Base-by-base conservation (phyloP, 108 stramenopile genomes). In the Cyclotella sp. region DNA sequence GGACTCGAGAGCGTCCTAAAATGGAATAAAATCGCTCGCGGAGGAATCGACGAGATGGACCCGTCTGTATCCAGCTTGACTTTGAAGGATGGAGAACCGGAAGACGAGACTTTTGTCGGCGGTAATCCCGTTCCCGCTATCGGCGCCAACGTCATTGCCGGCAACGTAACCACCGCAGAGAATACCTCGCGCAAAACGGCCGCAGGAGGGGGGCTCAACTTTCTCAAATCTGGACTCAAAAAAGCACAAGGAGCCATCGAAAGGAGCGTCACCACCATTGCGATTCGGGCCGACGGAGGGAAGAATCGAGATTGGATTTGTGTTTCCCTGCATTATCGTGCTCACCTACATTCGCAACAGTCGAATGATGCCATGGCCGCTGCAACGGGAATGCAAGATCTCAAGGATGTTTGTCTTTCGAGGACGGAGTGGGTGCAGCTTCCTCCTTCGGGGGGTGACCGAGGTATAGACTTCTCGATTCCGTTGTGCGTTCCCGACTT, bases 261-360 rank as follows among this genome's bases (percentile, higher is more conserved):
- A 59, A 86, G 86, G 11, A 67, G 80, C 13, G 90, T 91, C 34
- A 83, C 87, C 13, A 82, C 78, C 14, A 60, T 92, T 52, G 93
- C 93, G 24, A 90, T 94, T 24, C 80, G 78, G 44, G 90, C 89
- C 29, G 93, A 94, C 61, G 65, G 85, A 22, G 90, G 91, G 45
- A 86, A 85, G 61, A 90, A 88, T 83, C 86, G 89, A 1, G 93
- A 93, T 83, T 75, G 84, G 79, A 27, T 89, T 4, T 74, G 85
- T 19, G 81, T 81, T 19, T 86, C 85, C 15, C 58, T 93, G 64
- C 88, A 89, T 67, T 89, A 91, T 76, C 64, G 60, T 12, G 19
- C 40, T 21, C 63, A 63, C 9, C 34, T 69, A 34, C 78, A 89
- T 75, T 51, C 77, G 12, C 34, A 75, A 8, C 52, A 49, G 22